Evolutionary conservation across 352 stramenopile species (phyloP), one percentile per base, ranked within the genome.

Genomic region (Phytophthora sansomeana): DNA sequence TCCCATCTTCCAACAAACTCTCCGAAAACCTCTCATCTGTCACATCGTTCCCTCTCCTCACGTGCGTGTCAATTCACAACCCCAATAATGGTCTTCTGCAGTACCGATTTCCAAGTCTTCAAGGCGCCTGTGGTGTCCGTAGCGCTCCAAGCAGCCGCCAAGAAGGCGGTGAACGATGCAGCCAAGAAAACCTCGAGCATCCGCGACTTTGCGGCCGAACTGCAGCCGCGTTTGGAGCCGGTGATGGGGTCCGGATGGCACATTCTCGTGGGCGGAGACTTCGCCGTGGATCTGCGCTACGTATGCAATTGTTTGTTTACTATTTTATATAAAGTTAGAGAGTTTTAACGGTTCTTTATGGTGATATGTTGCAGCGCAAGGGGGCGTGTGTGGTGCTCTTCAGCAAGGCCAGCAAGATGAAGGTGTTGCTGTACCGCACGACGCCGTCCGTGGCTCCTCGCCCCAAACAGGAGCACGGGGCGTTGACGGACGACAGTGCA

Each of bases 241-340:
- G 61, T 74, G 29, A 74, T 87, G 32, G 83, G 86, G 11, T 33
- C 64, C 5, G 86, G 83, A 13, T 94, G 86, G 86, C 86, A 94
- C 53, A 72, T 94, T 33, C 55, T 91, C 21, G 82, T 80, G 6
- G 83, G 86, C 33, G 63, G 69, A 0, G 83, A 94, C 65, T 92
- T 92, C 65, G 75, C 83, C 1, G 84, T 94, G 11, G 83, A 94
- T 59, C 49, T 94, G 13, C 86, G 83, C 63, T 92, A 91, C 74
- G 85, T 94, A 81, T 19, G 84, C 57, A 13, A 2, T 9, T 10
- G 6, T 26, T 29, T 33, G 36, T 2, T 52, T 21, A 51, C n/a
- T 42, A 58, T 6, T 42, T 54, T 46, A 59, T 47, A 30, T 55
- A 39, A 35, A 43, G 0, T 47, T 46, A 44, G 30, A 43, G 6